Percentiles rank a stretch among this genome's conserved stretches.
These are phyloP conservation scores for Hirsutella rhossiliensis DNA, from an alignment of 2,329 filamentous ascomycete species.

Conservation along the genomic window DNA sequence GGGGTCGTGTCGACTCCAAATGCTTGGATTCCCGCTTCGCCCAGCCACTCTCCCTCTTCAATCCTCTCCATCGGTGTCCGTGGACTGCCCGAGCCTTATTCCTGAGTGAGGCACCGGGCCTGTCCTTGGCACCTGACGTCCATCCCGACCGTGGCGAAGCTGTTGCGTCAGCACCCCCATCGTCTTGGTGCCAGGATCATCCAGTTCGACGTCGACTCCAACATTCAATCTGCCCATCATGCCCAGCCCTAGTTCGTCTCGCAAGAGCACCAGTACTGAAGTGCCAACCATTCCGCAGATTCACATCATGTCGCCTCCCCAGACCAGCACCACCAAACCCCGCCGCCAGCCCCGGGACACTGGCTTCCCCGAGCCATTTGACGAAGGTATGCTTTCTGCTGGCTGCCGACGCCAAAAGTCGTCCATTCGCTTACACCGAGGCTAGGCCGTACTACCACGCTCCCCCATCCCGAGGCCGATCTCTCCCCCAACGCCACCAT, in stretches of 20 bases:
- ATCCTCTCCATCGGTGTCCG: too few species aligned
- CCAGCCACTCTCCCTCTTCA: too few species aligned
- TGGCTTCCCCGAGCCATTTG: constrained; percentile 39
- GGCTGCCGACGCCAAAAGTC: not conserved
- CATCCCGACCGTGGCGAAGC: too few species aligned
- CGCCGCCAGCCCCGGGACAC: constrained; percentile 26
- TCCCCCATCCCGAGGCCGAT: constrained; percentile 50
- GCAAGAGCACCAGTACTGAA: constrained; percentile 1
- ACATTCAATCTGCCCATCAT: not conserved
- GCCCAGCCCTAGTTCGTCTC: not conserved
- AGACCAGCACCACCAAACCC: constrained; percentile 8
- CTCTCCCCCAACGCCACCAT: constrained; percentile 44
- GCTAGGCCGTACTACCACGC: constrained; percentile 43
- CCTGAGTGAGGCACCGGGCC: too few species aligned
- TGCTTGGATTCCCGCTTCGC: too few species aligned
- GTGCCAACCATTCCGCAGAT: constrained; percentile 9
- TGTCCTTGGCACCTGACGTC: too few species aligned
- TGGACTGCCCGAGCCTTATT: too few species aligned
- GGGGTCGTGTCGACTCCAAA: too few species aligned
- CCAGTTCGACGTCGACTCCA: too few species aligned
- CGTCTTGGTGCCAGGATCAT: too few species aligned
- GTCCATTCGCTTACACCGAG: constrained; percentile 3
- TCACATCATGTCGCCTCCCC: constrained; percentile 14
- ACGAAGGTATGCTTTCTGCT: constrained; percentile 24
- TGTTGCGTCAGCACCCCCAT: too few species aligned